Conservation (phyloP, 1,284 basidiomycete species). For the Fomitopsis schrenkii region DNA sequence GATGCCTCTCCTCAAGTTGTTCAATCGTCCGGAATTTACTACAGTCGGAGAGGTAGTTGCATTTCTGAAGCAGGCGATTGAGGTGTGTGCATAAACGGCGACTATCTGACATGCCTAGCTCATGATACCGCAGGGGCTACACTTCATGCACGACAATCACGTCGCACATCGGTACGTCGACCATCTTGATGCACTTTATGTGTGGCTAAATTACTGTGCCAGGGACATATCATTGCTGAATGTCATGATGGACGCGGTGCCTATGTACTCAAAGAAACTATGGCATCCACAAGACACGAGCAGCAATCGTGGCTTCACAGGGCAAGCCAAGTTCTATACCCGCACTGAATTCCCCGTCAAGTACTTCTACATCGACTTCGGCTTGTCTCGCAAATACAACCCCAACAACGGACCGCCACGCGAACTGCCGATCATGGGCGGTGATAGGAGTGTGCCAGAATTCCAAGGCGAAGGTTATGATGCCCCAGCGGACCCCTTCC, state of each 20-base stretch:
- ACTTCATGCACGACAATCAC: constrained; percentile 15
- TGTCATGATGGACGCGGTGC: constrained; percentile 34
- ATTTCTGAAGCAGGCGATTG: constrained; percentile 23
- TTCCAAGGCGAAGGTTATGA: constrained; percentile 3
- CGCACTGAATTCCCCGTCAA: constrained; percentile 25
- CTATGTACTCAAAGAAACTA: constrained; percentile 20
- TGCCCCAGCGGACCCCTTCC: constrained; percentile 16
- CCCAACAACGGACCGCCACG: constrained; percentile 7
- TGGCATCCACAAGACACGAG: constrained; percentile 21
- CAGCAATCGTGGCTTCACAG: constrained; percentile 14
- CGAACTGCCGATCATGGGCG: constrained; percentile 6
- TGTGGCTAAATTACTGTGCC: too few relatives aligned
- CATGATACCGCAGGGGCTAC: constrained; percentile 9
- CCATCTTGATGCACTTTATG: background rate
- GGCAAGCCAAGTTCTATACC: constrained; percentile 21
- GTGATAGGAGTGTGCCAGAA: constrained; percentile 12
- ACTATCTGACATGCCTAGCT: background rate
- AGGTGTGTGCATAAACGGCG: constrained; percentile 11
- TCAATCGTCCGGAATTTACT: constrained; percentile 16
- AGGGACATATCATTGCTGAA: constrained; percentile 20
- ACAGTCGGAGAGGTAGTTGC: constrained; percentile 24
- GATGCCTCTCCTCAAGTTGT: constrained; percentile 21
- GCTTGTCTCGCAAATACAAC: constrained; percentile 26
- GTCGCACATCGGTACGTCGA: constrained; percentile 15
- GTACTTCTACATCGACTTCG: constrained; percentile 34